phyloP scores from a whole-genome alignment of 305 asterid species.

The Rubia tinctorum region DNA sequence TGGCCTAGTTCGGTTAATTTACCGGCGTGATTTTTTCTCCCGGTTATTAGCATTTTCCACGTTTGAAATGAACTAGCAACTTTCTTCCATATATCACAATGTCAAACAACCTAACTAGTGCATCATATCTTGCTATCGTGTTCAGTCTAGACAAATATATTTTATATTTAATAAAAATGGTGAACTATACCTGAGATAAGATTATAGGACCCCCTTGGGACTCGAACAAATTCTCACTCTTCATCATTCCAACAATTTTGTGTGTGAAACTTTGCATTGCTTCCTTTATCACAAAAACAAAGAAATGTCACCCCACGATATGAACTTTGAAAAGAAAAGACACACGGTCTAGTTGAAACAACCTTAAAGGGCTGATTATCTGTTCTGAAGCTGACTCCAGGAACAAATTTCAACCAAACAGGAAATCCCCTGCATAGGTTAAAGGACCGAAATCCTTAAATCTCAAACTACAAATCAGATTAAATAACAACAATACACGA shows the following conservation, averaged over 20 bases:
- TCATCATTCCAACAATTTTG: constrained; percentile 63
- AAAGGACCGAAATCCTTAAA: constrained; percentile 11
- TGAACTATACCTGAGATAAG: constrained; percentile 49
- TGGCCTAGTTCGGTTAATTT: neutral
- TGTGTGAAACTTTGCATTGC: constrained; percentile 57
- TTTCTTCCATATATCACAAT: neutral
- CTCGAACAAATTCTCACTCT: constrained; percentile 48
- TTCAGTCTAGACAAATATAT: too few relatives aligned
- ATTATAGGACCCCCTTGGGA: constrained; percentile 73
- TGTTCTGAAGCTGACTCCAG: constrained; percentile 67
- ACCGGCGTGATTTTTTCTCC: neutral
- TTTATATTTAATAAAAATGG: neutral
- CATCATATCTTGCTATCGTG: too few relatives aligned
- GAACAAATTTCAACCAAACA: constrained; percentile 67
- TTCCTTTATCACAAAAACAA: constrained; percentile 29
- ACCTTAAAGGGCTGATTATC: constrained; percentile 69
- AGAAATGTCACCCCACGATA: constrained; percentile 9
- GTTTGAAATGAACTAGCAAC: neutral
- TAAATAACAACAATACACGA: neutral
- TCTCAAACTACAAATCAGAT: neutral
- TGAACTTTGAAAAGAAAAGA: neutral
- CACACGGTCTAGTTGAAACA: neutral
- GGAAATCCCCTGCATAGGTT: constrained; percentile 59
- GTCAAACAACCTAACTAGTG: neutral
- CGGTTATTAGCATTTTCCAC: neutral